A percentile compares a stretch with the other conserved stretches of the same genome.
Conservation (phyloP, 2,329 filamentous ascomycete species). For the Ophiostoma montium region DNA sequence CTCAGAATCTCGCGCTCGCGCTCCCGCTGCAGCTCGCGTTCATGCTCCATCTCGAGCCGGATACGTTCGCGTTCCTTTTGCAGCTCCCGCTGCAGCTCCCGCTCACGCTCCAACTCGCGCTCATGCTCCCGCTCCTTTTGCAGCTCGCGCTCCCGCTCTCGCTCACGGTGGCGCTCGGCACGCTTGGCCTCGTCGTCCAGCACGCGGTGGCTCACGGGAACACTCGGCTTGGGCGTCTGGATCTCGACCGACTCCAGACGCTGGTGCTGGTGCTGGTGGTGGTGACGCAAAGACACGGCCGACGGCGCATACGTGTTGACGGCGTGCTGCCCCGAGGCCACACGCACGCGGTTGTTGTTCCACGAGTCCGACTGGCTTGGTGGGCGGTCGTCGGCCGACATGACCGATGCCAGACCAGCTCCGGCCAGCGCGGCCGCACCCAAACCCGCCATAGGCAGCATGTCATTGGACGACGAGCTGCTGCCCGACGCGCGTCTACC, state of each 20-base stretch:
- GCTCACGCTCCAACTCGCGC: conserved; percentile 10
- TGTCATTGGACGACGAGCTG: neutral
- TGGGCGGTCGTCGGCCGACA: conserved; percentile 2
- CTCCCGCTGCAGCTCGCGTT: neutral
- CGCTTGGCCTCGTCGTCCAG: conserved; percentile 34
- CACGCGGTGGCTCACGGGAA: conserved; percentile 55
- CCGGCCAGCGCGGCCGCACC: neutral
- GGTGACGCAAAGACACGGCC: neutral
- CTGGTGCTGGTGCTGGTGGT: neutral
- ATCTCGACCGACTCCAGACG: conserved; percentile 52
- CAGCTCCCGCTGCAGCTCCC: conserved; percentile 10
- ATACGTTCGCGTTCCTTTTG: conserved; percentile 9
- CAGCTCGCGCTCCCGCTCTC: conserved; percentile 17
- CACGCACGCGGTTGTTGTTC: conserved; percentile 3
- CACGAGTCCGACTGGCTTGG: conserved; percentile 13
- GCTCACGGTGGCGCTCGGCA: conserved; percentile 18
- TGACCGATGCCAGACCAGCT: neutral
- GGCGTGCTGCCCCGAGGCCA: neutral
- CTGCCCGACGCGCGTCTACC: neutral
- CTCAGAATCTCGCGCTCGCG: neutral
- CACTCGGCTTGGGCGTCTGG: conserved; percentile 73
- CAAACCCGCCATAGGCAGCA: neutral
- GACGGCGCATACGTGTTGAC: neutral
- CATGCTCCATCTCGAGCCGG: too few relatives aligned
- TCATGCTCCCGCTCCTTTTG: conserved; percentile 13